Conservation (phyloP, 805 yeast species). For the Monosporozyma solicola region DNA sequence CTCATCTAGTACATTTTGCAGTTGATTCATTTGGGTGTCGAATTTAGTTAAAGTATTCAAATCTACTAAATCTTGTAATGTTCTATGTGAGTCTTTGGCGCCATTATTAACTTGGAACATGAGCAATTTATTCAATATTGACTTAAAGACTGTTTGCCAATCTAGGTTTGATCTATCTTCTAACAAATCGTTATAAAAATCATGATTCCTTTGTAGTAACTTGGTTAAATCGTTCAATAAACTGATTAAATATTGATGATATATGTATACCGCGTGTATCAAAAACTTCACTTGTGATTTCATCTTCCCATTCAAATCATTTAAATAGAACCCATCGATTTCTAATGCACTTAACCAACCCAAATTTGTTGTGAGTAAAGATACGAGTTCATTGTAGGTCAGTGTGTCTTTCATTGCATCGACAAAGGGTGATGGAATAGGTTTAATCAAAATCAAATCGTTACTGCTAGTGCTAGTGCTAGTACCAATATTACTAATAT, state of each 20-base stretch:
- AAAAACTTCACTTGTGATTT: not conserved
- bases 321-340: conserved; percentile 32
- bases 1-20: conserved; percentile 4
- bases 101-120: not conserved
- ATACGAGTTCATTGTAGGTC: not conserved
- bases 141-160: not conserved
- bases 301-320: not conserved
- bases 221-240: not conserved
- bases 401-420: not conserved
- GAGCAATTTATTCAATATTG: not conserved
- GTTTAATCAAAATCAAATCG: not conserved
- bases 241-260: not conserved
- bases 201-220: not conserved
- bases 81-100: not conserved
- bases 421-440: not conserved
- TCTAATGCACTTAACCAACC: conserved; percentile 44
- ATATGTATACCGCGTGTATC: not conserved
- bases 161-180: not conserved
- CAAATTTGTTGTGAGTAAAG: conserved; percentile 36
- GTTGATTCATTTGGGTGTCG: not conserved
- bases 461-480: not conserved
- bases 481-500: no score
- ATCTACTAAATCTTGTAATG: not conserved
- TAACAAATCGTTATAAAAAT: not conserved
- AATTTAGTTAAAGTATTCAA: not conserved